These are phyloP conservation scores for Lasiodiplodia sp. DNA, from an alignment of 2,329 filamentous ascomycete species.

Conservation along the genomic window DNA sequence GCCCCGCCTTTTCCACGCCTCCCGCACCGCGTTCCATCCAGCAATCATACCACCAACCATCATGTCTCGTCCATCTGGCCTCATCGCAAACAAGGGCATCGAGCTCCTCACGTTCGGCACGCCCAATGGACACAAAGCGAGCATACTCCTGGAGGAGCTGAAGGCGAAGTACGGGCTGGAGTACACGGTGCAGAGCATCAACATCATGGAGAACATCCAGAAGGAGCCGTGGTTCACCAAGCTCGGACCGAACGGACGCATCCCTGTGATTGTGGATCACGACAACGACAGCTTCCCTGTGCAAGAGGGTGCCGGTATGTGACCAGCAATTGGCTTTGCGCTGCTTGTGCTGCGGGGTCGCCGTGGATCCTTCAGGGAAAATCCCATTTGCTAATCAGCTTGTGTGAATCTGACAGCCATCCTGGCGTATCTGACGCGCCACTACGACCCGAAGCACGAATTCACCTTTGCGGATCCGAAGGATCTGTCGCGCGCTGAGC, in stretches of 20 bases:
- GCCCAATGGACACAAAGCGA: slow-evolving; percentile 61
- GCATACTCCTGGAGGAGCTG: slow-evolving; percentile 70
- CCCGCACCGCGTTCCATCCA: neutral
- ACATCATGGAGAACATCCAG: slow-evolving; percentile 68
- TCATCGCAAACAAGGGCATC: slow-evolving; percentile 69
- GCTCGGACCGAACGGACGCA: slow-evolving; percentile 69
- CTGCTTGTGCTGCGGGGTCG: neutral
- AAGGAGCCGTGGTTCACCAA: slow-evolving; percentile 73
- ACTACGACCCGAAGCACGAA: slow-evolving; percentile 57
- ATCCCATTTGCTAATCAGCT: neutral
- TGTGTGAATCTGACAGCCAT: slow-evolving; percentile 37
- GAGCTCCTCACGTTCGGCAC: slow-evolving; percentile 67
- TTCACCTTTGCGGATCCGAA: slow-evolving; percentile 57
- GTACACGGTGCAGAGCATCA: slow-evolving; percentile 66
- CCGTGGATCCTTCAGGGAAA: neutral
- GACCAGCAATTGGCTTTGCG: neutral
- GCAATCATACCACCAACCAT: slow-evolving; percentile 4
- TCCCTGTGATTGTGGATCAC: slow-evolving; percentile 72
- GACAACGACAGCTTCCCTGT: slow-evolving; percentile 65
- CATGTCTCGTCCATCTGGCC: slow-evolving; percentile 45
- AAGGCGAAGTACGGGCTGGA: slow-evolving; percentile 69
- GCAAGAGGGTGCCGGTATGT: slow-evolving; percentile 49
- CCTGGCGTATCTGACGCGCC: slow-evolving; percentile 52
- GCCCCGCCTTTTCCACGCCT: slow-evolving; percentile 14
- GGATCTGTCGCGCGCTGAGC: slow-evolving; percentile 58